Conservation (phyloP, 1,284 basidiomycete species). For the Athelia sp. region DNA sequence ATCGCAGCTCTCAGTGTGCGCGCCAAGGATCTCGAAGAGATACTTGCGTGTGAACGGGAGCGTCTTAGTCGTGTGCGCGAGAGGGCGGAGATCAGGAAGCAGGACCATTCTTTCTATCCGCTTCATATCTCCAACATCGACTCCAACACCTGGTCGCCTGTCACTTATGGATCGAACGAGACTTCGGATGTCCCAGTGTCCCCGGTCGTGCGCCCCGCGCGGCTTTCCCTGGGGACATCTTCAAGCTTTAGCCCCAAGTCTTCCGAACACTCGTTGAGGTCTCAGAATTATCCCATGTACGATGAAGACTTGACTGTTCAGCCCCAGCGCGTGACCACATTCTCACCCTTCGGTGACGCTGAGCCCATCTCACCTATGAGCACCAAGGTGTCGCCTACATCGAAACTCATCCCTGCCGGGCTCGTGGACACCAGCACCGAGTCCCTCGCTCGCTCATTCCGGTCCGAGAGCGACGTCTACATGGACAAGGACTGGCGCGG, state of each 20-base stretch:
- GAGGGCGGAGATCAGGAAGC: slow-evolving; percentile 41
- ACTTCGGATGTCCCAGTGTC: slow-evolving; percentile 15
- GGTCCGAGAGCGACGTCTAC: slow-evolving; percentile 49
- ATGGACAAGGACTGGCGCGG: slow-evolving; percentile 46
- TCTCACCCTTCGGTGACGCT: slow-evolving; percentile 48
- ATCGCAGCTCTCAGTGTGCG: slow-evolving; percentile 48
- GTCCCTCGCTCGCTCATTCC: slow-evolving; percentile 45
- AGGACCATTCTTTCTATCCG: slow-evolving; percentile 34
- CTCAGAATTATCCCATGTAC: slow-evolving; percentile 36
- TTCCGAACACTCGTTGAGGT: slow-evolving; percentile 21
- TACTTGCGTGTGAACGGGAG: slow-evolving; percentile 47
- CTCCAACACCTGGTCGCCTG: slow-evolving; percentile 19
- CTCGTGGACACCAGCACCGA: slow-evolving; percentile 44
- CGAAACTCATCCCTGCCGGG: slow-evolving; percentile 52
- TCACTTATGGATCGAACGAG: background rate
- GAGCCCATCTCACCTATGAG: slow-evolving; percentile 15
- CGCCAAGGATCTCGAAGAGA: slow-evolving; percentile 58
- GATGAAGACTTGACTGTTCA: slow-evolving; percentile 29
- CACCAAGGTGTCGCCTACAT: slow-evolving; percentile 31
- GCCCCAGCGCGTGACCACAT: slow-evolving; percentile 25
- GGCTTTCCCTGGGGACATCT: slow-evolving; percentile 33
- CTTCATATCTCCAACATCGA: slow-evolving; percentile 21
- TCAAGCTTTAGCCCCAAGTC: slow-evolving; percentile 26
- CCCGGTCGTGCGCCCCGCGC: slow-evolving; percentile 23
- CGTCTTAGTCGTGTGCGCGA: slow-evolving; percentile 45